Conservation (phyloP, 192 early-diverging fungal species). For the Chytriomyces sp. region DNA sequence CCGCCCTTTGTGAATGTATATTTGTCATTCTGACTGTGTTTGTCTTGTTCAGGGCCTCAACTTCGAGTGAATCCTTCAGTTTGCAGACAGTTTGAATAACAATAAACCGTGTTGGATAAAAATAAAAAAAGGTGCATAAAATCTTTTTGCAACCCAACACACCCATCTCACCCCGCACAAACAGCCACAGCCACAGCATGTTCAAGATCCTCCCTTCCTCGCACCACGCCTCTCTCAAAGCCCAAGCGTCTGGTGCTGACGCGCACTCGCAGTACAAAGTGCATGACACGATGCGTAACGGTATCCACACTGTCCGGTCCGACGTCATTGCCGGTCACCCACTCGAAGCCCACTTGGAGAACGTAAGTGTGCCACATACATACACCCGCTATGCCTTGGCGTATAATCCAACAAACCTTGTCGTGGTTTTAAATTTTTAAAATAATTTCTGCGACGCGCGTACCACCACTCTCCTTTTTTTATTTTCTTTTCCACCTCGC, state of each 20-base stretch:
- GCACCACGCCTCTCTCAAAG: constrained; percentile 4
- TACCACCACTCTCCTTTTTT: no score
- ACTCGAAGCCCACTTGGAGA: constrained; percentile 73
- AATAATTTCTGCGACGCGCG: no score
- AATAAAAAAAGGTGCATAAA: neutral
- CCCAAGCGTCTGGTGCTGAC: constrained; percentile 41
- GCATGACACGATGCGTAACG: constrained; percentile 84
- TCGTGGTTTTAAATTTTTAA: no score
- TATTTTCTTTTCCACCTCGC: neutral
- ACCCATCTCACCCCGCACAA: no score
- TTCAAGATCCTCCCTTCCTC: constrained; percentile 35
- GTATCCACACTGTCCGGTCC: constrained; percentile 64
- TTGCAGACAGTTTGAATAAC: no score
- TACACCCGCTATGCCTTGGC: no score
- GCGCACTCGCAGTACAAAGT: constrained; percentile 70
- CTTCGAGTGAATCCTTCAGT: no score
- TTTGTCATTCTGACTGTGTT: no score
- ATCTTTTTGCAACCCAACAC: neutral
- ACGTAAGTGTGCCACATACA: constrained; percentile 50
- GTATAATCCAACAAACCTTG: no score
- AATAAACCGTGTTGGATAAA: neutral
- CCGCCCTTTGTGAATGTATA: no score
- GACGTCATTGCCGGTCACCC: constrained; percentile 76
- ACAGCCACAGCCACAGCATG: neutral
- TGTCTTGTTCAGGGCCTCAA: no score